Evolutionary conservation across 805 yeast genomes (phyloP).

Genomic region (Ogataea angusta): DNA sequence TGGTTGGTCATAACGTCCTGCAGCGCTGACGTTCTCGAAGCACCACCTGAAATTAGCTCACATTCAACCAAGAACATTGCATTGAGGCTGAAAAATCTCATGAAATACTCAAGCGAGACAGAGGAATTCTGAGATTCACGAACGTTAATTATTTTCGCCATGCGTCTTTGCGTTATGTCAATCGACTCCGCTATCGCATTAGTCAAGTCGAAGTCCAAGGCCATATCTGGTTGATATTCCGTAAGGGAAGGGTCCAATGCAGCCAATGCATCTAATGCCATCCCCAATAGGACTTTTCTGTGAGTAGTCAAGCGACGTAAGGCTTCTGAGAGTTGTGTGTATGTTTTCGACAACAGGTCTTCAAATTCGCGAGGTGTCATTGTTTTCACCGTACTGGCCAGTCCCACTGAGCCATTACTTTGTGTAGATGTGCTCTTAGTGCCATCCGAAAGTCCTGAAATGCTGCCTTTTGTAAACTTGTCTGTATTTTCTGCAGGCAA

Average conservation of each 20-base stretch:
- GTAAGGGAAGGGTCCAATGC: conserved; percentile 26
- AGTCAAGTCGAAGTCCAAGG: conserved; percentile 65
- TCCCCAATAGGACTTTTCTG: conserved; percentile 72
- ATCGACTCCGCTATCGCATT: conserved; percentile 64
- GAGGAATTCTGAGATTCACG: conserved; percentile 68
- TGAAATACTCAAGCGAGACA: conserved; percentile 56
- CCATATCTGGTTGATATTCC: conserved; percentile 34
- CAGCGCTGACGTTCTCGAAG: conserved; percentile 52
- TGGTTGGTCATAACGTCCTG: conserved; percentile 68
- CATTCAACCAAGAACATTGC: conserved; percentile 76
- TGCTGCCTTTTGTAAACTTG: conserved; percentile 13
- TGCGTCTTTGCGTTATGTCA: conserved; percentile 66
- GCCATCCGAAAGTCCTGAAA: conserved; percentile 29
- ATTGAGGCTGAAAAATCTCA: conserved; percentile 62
- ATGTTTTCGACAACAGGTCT: conserved; percentile 59
- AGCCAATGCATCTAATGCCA: conserved; percentile 51
- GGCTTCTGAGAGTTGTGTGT: conserved; percentile 64
- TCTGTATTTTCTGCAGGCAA: conserved; percentile 50
- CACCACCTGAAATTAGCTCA: conserved; percentile 71
- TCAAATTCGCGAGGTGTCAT: conserved; percentile 77
- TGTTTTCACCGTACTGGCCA: conserved; percentile 49
- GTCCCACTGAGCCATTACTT: conserved; percentile 27
- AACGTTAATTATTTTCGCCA: conserved; percentile 74
- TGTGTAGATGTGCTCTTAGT: conserved; percentile 25
- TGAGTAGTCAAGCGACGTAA: conserved; percentile 71